phyloP scores from a whole-genome alignment of 192 early-diverging fungal species.

The Gaertneriomyces sp. region DNA sequence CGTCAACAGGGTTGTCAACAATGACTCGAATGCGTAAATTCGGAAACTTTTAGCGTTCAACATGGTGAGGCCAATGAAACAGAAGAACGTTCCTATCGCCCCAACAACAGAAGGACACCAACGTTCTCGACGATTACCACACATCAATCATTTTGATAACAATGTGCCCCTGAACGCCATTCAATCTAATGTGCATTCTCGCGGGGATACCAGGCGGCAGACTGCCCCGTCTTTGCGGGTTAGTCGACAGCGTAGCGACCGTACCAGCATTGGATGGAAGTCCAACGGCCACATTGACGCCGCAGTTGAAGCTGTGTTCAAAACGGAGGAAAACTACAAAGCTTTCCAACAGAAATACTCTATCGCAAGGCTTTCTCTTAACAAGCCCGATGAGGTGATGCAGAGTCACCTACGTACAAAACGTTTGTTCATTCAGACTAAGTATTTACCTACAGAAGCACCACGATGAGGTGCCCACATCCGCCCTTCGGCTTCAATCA shows the following conservation, averaged over 20 bases:
- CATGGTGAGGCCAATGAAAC: too few species aligned
- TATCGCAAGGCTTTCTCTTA: background rate
- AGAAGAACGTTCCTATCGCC: too few species aligned
- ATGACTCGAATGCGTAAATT: too few species aligned
- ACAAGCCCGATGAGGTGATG: background rate
- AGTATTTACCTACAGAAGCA: background rate
- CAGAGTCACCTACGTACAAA: background rate
- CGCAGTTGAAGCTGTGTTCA: conserved; percentile 15
- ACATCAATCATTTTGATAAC: too few species aligned
- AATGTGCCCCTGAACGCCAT: too few species aligned
- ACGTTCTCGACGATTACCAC: too few species aligned
- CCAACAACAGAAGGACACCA: too few species aligned
- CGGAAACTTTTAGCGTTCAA: too few species aligned
- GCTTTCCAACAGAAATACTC: conserved; percentile 12
- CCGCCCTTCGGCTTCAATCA: background rate
- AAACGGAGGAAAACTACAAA: background rate
- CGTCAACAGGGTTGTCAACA: too few species aligned
- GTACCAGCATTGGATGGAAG: background rate
- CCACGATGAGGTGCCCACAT: background rate
- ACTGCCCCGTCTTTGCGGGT: too few species aligned
- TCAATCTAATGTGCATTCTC: too few species aligned
- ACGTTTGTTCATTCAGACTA: background rate
- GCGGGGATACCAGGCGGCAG: too few species aligned
- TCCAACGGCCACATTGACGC: background rate
- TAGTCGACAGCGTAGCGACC: background rate